Conservation (phyloP, 2,329 filamentous ascomycete genomes). For the Beauveria australis region DNA sequence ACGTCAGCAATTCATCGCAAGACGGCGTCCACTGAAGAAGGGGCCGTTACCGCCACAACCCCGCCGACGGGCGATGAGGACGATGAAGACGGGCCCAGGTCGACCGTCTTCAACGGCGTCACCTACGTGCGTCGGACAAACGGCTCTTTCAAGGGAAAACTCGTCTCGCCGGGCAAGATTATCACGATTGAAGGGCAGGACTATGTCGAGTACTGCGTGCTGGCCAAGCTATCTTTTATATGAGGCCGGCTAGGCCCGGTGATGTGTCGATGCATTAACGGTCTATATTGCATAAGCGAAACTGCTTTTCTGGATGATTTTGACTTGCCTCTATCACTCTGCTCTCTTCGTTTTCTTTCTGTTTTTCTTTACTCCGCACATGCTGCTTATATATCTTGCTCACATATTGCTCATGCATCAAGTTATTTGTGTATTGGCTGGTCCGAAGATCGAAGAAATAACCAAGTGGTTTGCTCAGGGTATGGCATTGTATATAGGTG, state of each 20-base stretch:
- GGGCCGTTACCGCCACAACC: neutral
- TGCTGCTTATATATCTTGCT: neutral
- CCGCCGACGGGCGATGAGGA: constrained; percentile 1
- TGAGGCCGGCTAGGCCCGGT: neutral
- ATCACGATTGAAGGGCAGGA: constrained; percentile 11
- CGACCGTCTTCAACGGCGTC: neutral
- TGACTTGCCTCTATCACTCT: neutral
- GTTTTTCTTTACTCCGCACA: neutral
- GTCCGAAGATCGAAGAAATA: neutral
- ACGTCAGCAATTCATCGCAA: neutral
- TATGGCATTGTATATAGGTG: constrained; percentile 3
- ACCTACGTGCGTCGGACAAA: constrained; percentile 3
- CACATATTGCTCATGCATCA: neutral
- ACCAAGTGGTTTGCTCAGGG: neutral
- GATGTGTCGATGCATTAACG: constrained; percentile 1
- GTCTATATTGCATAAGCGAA: constrained; percentile 10
- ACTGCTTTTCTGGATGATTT: neutral
- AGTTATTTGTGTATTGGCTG: neutral
- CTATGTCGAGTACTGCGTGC: constrained; percentile 11
- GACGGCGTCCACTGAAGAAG: neutral
- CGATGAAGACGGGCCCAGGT: neutral
- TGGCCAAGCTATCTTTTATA: constrained; percentile 8
- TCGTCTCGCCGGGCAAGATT: constrained; percentile 10
- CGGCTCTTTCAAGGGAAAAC: constrained; percentile 6
- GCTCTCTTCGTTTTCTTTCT: neutral